Evolutionary conservation across 768 basidiomycete species (phyloP), one percentile per base, ranked within the genome.

Genomic region (Lactarius tabidus): DNA sequence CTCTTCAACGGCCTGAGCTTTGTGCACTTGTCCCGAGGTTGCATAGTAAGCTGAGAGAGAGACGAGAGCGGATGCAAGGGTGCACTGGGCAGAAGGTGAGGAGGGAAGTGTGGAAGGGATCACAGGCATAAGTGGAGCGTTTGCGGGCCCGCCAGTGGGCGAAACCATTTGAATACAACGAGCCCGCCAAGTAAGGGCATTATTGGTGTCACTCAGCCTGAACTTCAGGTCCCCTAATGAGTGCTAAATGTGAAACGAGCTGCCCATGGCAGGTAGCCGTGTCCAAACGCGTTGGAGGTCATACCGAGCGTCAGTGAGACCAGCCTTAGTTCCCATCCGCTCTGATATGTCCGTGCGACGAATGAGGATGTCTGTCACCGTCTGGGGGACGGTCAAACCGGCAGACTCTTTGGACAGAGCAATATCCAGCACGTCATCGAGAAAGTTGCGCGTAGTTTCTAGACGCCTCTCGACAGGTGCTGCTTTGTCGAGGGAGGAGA

Each of bases 41-140:
- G 89, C 85, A 71, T 87, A 87, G 70, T 81, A 83, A 5, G 87
- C 86, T 26, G 90, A 92, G 28, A 89, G 72, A n/a, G 90, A 88
- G 8, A 90, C 82, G 3, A 91, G 77, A 15, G 83, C 78, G 28
- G 84, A 84, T 0, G 82, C 77, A 56, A 90, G 73, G 31, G 82
- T 82, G 62, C 90, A 81, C 71, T 91, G 90, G 28, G 80, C 82
- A 53, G 79, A 77, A 48, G 89, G 88, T 61, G 86, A 85, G 63
- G 80, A 73, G 41, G 88, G 87, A 14, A 75, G 64, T 1, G 71
- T 64, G 15, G 69, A 66, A 28, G 85, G 80, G 39, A 83, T 71
- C 9, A 66, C 33, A 26, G 74, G 73, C 55, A 58, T 26, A 10
- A 43, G 62, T 6, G 62, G 20, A 59, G 69, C 63, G 41, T 66